Evolutionary conservation across 176 grass and related monocot genomes (phyloP).

Genomic region (Hordeum vulgare): MorexV3_pseudomolecules_assembly NC_058519.1:142031213-142031712

Average conservation of each 20-base stretch:
- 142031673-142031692: constrained; percentile 9
- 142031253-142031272: constrained; percentile 10
- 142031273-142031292: constrained; percentile 23
- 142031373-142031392: constrained; percentile 1
- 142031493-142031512: background rate
- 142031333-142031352: constrained; percentile 19
- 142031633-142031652: constrained; percentile 18
- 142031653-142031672: background rate
- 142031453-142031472: background rate
- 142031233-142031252: constrained; percentile 9
- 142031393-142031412: constrained; percentile 7
- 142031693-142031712: constrained; percentile 7
- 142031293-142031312: background rate
- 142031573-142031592: background rate
- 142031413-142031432: background rate
- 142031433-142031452: constrained; percentile 11
- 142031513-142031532: background rate
- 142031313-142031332: constrained; percentile 8
- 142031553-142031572: constrained; percentile 1
- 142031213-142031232: constrained; percentile 8
- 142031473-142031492: background rate
- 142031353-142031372: background rate
- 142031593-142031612: constrained; percentile 3
- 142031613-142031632: background rate
- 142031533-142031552: background rate